phyloP scores from a whole-genome alignment of 148 eudicot species.

The Polygonum aviculare region DNA sequence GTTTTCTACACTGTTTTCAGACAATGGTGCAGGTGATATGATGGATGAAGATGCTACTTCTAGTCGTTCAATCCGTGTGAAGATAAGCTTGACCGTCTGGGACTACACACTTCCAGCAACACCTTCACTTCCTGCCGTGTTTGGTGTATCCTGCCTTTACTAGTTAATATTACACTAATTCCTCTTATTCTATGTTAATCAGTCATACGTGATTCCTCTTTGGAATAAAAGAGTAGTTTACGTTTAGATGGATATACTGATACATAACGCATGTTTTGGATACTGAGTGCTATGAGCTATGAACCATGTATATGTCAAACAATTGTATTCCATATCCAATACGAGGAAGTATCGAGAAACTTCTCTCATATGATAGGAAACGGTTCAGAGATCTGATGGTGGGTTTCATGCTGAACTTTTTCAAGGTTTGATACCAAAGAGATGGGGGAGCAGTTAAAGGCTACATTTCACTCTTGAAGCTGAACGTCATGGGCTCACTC shows the following conservation, averaged over 20 bases:
- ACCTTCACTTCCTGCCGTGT: slow-evolving; percentile 97
- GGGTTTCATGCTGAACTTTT: too few species aligned
- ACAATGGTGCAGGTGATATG: slow-evolving; percentile 72
- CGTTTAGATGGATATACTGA: background rate
- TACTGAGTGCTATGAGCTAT: background rate
- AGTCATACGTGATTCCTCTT: background rate
- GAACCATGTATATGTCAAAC: background rate
- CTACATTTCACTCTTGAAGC: background rate
- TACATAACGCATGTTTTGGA: background rate
- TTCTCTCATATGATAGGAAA: background rate
- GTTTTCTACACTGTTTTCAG: slow-evolving; percentile 70
- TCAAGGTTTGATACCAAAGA: too few species aligned
- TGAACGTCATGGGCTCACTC: background rate
- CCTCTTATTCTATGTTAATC: background rate
- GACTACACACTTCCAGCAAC: slow-evolving; percentile 83
- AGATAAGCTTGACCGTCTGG: slow-evolving; percentile 85
- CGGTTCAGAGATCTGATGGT: background rate
- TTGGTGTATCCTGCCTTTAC: slow-evolving; percentile 80
- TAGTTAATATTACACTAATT: background rate
- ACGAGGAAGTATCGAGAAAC: background rate
- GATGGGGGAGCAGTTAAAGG: too few species aligned
- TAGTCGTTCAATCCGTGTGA: slow-evolving; percentile 56
- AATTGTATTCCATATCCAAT: background rate
- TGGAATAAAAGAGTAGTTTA: background rate
- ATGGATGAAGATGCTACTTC: slow-evolving; percentile 88